phyloP scores from a whole-genome alignment of 805 yeast genomes.

The Saccharomycopsis sp. region DNA sequence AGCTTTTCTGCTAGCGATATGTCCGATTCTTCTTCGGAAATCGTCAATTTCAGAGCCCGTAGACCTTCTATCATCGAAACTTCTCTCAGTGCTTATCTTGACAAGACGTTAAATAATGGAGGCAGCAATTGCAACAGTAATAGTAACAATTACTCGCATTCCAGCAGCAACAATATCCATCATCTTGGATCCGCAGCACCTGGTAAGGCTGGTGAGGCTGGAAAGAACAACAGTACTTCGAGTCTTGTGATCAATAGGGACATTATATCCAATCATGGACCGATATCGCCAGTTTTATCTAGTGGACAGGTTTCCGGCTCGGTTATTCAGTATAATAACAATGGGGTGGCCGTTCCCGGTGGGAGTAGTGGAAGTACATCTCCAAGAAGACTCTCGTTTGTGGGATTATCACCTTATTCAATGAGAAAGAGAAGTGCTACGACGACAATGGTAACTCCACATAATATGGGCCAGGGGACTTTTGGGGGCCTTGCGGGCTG shows the following conservation, averaged over 20 bases:
- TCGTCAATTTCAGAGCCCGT: constrained; percentile 6
- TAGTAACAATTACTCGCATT: too few relatives aligned
- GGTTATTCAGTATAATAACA: background rate
- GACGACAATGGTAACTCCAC: background rate
- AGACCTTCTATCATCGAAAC: constrained; percentile 19
- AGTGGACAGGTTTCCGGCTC: background rate
- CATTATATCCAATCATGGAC: background rate
- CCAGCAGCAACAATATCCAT: background rate
- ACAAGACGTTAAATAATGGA: background rate
- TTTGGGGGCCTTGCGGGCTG: background rate
- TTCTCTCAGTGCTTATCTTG: constrained; percentile 16
- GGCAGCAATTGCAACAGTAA: background rate
- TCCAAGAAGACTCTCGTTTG: background rate
- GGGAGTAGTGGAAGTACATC: background rate
- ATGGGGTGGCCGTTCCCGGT: too few relatives aligned
- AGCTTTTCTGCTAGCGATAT: background rate
- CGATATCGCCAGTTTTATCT: background rate
- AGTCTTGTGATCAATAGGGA: background rate
- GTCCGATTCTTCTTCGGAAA: constrained; percentile 1
- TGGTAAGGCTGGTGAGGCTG: background rate
- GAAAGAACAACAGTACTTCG: background rate
- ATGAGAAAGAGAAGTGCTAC: constrained; percentile 1
- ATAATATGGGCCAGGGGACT: background rate
- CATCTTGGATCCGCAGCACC: background rate
- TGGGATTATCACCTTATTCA: background rate